Evolutionary conservation across 495 filamentous ascomycete genomes (phyloP).

Genomic region (Xylaria venustula): DNA sequence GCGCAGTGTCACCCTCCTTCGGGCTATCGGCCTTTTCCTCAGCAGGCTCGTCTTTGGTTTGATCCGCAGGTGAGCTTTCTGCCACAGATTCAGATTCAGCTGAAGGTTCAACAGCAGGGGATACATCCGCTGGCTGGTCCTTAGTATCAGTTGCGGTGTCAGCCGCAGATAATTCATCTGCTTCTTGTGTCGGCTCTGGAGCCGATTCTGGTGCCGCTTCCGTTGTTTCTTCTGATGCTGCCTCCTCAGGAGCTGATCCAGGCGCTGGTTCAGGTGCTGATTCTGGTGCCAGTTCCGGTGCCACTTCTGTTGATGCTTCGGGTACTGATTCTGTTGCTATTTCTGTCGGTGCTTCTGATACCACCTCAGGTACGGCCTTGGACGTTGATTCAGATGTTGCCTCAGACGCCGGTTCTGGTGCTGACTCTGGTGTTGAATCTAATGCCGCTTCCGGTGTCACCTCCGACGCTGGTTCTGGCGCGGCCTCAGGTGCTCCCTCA

Average conservation of each 20-base stretch:
- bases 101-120: background rate
- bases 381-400: no score
- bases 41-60: background rate
- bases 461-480: background rate
- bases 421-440: constrained; percentile 9
- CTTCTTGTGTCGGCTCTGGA: constrained; percentile 6
- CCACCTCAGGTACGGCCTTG: background rate
- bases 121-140: background rate
- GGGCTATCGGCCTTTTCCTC: background rate
- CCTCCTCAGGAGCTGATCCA: background rate
- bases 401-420: constrained; percentile 15
- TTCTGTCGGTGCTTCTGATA: background rate
- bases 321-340: constrained; percentile 9
- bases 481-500: background rate
- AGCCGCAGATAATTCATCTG: background rate
- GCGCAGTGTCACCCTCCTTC: background rate
- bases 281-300: constrained; percentile 12
- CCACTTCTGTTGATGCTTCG: no score
- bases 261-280: background rate
- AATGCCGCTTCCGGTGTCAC: background rate
- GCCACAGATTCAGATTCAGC: background rate
- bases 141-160: background rate
- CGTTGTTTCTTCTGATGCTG: background rate
- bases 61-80: background rate
- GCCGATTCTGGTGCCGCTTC: background rate